Evolutionary conservation across 352 stramenopile genomes (phyloP).

Genomic region (Pythium sukuiense): DNA sequence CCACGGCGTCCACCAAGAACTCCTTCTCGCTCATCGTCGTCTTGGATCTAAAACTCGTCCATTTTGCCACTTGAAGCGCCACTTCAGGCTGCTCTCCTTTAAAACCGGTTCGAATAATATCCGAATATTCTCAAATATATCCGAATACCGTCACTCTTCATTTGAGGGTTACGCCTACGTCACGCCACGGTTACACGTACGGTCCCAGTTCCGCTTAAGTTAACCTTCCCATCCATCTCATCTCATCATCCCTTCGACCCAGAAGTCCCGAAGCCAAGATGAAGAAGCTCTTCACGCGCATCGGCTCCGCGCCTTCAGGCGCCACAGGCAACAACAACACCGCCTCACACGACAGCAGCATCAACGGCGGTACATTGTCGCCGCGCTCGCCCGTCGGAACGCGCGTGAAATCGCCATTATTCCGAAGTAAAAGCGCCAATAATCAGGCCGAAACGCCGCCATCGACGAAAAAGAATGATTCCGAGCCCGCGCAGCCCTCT

Average conservation of each 20-base stretch:
- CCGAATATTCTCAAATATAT: not conserved
- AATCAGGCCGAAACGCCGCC: not conserved
- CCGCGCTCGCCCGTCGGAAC: not conserved
- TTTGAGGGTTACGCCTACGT: not conserved
- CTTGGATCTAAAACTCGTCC: not conserved
- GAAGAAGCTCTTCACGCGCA: constrained; percentile 37
- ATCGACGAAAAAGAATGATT: constrained; percentile 12
- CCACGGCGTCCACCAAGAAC: constrained; percentile 73
- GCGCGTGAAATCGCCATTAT: constrained; percentile 6
- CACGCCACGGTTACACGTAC: not conserved
- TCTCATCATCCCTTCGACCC: not conserved
- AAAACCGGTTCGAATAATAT: constrained; percentile 5
- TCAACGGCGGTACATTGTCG: constrained; percentile 19
- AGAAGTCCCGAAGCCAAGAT: constrained; percentile 13
- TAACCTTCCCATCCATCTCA: constrained; percentile 4
- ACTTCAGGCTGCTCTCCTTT: not conserved
- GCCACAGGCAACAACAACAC: not conserved
- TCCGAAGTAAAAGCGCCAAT: constrained; percentile 24
- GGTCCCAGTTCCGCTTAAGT: not conserved
- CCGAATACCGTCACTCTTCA: not conserved
- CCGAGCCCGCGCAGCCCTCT: not conserved
- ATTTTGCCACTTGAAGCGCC: constrained; percentile 4
- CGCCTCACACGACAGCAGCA: constrained; percentile 11
- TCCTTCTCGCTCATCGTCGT: constrained; percentile 44
- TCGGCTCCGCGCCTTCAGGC: constrained; percentile 17